Evolutionary conservation across 345 rosid species (phyloP).

Genomic region (Brassica nigra): DNA sequence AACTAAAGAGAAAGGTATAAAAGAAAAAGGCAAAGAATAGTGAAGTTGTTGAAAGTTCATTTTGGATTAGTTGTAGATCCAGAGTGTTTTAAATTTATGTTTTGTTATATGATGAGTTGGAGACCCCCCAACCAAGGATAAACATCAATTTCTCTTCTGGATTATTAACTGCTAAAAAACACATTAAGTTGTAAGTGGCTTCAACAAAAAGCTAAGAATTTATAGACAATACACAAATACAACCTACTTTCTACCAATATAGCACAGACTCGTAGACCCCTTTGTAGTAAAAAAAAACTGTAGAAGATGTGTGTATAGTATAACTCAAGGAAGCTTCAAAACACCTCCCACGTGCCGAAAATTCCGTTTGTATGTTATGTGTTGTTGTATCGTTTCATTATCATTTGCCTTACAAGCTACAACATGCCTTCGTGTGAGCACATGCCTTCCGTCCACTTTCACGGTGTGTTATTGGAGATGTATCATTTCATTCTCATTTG

Average conservation of each 20-base stretch:
- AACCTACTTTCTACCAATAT: conserved; percentile 28
- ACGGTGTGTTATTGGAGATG: conserved; percentile 11
- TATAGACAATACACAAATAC: conserved; percentile 18
- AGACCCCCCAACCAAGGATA: conserved; percentile 1
- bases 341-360: conserved; percentile 29
- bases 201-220: neutral
- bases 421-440: conserved; percentile 1
- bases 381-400: neutral
- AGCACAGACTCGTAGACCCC: neutral
- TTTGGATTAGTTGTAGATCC: conserved; percentile 29
- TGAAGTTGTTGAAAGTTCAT: conserved; percentile 35
- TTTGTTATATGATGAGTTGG: conserved; percentile 12
- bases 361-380: conserved; percentile 34
- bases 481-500: conserved; percentile 16
- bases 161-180: neutral
- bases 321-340: neutral
- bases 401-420: neutral
- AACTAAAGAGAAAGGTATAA: conserved; percentile 13
- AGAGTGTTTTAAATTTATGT: neutral
- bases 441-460: conserved; percentile 37
- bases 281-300: neutral
- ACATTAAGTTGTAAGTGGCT: neutral
- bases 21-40: conserved; percentile 16
- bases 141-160: neutral
- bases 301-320: conserved; percentile 10